phyloP scores from a whole-genome alignment of 2,329 filamentous ascomycete genomes.

The Clonostachys byssicola region DNA sequence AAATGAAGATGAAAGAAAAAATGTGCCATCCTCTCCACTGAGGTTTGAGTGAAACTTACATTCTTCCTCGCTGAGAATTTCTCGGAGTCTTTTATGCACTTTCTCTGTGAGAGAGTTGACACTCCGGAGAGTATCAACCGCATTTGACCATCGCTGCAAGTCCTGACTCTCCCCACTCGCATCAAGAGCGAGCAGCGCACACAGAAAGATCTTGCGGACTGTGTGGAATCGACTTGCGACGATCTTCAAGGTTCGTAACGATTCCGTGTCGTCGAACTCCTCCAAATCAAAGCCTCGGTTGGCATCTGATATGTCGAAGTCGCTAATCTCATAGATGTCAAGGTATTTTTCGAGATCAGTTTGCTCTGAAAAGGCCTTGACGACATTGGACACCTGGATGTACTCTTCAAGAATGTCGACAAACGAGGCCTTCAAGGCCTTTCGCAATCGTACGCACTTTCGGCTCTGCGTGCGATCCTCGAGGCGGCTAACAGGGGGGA shows the following conservation, averaged over 20 bases:
- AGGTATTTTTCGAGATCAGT: conserved; percentile 88
- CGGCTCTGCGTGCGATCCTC: conserved; percentile 78
- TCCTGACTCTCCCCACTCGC: conserved; percentile 75
- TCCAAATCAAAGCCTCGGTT: conserved; percentile 58
- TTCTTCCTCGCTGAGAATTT: conserved; percentile 75
- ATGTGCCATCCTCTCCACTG: neutral
- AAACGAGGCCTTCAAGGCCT: conserved; percentile 67
- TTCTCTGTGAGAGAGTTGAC: conserved; percentile 58
- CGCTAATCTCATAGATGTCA: conserved; percentile 79
- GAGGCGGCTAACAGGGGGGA: conserved; percentile 88
- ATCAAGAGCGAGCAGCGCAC: conserved; percentile 83
- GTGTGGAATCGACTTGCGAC: conserved; percentile 77
- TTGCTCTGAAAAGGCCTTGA: conserved; percentile 73
- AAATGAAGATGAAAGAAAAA: neutral
- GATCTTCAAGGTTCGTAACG: conserved; percentile 76
- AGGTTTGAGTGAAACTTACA: conserved; percentile 41
- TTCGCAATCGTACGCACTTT: conserved; percentile 76
- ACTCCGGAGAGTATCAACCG: conserved; percentile 68
- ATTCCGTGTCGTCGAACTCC: conserved; percentile 73
- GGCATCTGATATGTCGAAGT: conserved; percentile 69
- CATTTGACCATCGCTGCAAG: conserved; percentile 72
- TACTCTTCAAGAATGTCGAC: conserved; percentile 68
- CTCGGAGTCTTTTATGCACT: conserved; percentile 62
- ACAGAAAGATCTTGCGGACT: conserved; percentile 79
- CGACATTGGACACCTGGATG: conserved; percentile 60